Evolutionary conservation across 495 filamentous ascomycete genomes (phyloP), one percentile per base, ranked within the genome.

Genomic region (Talaromyces adpressus): DNA sequence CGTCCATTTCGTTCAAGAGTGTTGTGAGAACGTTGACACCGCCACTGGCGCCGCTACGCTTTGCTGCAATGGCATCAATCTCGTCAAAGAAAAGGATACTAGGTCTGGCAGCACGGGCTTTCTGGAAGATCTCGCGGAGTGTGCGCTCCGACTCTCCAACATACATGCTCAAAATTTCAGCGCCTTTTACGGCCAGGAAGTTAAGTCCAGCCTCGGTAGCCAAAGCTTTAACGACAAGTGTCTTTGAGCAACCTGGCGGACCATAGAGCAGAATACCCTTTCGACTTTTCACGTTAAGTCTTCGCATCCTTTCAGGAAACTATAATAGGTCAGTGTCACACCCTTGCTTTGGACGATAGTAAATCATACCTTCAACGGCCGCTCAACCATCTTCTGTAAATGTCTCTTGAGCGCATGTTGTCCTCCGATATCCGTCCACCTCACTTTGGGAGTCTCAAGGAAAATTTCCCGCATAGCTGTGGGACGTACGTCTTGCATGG

Each of bases 21-120:
- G 94, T 95, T 3, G 93, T 95, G 2, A 98, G 80, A 14, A 96
- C 89, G 73, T 97, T 94, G 22, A 96, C 80, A 25, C 83, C 79
- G 4, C 75, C 77, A 23, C 82, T 77, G 14, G 79, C 75, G 41
- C 77, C 77, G 36, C 85, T 81, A 23, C 92, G 83, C 64, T 86
- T 85, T 9, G 87, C 85, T n/a, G 87, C 92, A 63, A 98, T 92
- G 5, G 92, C 87, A 77, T 98, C 94, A 68, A 98, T 95, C 73
- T 98, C 94, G 73, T 98, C 94, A 69, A 98, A 98, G 79, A 98
- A 98, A 63, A 98, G 92, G 71, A 98, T 93, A 71, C 89, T 91
- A 4, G 94, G 94, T 60, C 87, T 86, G 25, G 93, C 94, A 45
- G 89, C 87, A 51, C 91, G 82, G 2, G 94, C 94, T 66, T 92